phyloP scores from a whole-genome alignment of 2,329 filamentous ascomycete species.

The Bipolaris bicolor region DNA sequence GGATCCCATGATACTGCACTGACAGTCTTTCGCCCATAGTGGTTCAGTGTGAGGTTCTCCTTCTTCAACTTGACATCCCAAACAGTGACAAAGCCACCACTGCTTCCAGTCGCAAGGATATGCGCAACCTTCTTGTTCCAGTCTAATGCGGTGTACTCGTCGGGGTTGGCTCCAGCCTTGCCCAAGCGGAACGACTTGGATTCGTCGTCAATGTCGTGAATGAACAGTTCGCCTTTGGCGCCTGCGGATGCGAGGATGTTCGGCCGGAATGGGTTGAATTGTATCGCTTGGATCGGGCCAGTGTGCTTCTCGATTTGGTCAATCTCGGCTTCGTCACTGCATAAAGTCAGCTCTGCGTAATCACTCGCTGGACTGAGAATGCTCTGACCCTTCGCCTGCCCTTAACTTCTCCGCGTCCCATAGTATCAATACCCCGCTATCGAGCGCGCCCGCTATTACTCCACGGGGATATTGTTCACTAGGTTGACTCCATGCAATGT shows the following conservation, averaged over 20 bases:
- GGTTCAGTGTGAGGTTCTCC: slow-evolving; percentile 92
- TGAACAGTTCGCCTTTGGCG: slow-evolving; percentile 92
- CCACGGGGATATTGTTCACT: slow-evolving; percentile 80
- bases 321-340: slow-evolving; percentile 78
- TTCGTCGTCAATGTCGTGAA: slow-evolving; percentile 92
- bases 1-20: slow-evolving; percentile 98
- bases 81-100: slow-evolving; percentile 92
- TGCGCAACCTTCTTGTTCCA: slow-evolving; percentile 99
- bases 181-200: slow-evolving; percentile 87
- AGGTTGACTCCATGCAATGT: slow-evolving; percentile 90
- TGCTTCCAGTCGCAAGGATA: slow-evolving; percentile 92
- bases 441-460: slow-evolving; percentile 92
- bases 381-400: slow-evolving; percentile 56
- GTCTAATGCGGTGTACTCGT: slow-evolving; percentile 94
- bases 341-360: slow-evolving; percentile 35
- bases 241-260: slow-evolving; percentile 92
- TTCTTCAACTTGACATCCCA: slow-evolving; percentile 99
- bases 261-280: slow-evolving; percentile 93
- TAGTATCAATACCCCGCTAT: slow-evolving; percentile 90
- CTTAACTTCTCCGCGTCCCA: slow-evolving; percentile 84
- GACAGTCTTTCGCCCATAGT: slow-evolving; percentile 84
- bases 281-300: slow-evolving; percentile 89
- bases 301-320: slow-evolving; percentile 88
- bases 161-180: slow-evolving; percentile 83
- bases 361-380: slow-evolving; percentile 54